phyloP scores from a whole-genome alignment of 2,329 filamentous ascomycete species.

The Hypoxylon sp. region DNA sequence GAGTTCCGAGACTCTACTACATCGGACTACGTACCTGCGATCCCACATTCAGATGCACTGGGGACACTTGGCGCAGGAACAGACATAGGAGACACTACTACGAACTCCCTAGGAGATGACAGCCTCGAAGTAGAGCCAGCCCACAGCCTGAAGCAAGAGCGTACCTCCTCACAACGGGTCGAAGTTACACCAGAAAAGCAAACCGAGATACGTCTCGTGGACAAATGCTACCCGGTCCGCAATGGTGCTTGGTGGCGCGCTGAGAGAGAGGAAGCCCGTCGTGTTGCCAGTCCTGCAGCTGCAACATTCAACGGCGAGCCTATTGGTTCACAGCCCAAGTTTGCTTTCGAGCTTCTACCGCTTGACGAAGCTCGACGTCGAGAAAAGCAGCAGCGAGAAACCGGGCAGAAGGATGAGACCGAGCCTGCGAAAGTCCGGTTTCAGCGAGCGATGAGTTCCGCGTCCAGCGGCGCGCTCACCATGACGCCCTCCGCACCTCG shows the following conservation, averaged over 20 bases:
- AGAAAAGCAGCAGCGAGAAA: slow-evolving; percentile 49
- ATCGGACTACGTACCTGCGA: slow-evolving; percentile 45
- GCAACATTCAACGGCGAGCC: slow-evolving; percentile 31
- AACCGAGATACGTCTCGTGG: slow-evolving; percentile 19
- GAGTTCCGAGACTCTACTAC: slow-evolving; percentile 52
- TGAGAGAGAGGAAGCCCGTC: slow-evolving; percentile 3
- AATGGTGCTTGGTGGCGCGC: slow-evolving; percentile 13
- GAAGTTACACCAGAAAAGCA: slow-evolving; percentile 4
- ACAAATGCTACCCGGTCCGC: slow-evolving; percentile 30
- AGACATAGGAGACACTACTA: neutral
- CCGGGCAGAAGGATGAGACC: slow-evolving; percentile 49
- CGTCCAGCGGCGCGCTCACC: slow-evolving; percentile 9
- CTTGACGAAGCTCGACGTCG: slow-evolving; percentile 47
- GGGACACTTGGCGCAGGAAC: slow-evolving; percentile 11
- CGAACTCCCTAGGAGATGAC: neutral
- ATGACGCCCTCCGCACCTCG: slow-evolving; percentile 31
- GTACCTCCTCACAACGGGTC: slow-evolving; percentile 5
- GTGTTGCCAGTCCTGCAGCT: slow-evolving; percentile 16
- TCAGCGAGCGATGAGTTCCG: slow-evolving; percentile 32
- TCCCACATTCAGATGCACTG: neutral
- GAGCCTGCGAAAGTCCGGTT: slow-evolving; percentile 37
- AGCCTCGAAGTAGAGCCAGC: neutral
- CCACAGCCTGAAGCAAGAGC: neutral
- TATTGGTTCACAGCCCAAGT: slow-evolving; percentile 44
- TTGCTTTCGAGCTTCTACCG: slow-evolving; percentile 51